Base-by-base conservation (phyloP, 2,329 filamentous ascomycete genomes). In the Fusarium palustre region DNA sequence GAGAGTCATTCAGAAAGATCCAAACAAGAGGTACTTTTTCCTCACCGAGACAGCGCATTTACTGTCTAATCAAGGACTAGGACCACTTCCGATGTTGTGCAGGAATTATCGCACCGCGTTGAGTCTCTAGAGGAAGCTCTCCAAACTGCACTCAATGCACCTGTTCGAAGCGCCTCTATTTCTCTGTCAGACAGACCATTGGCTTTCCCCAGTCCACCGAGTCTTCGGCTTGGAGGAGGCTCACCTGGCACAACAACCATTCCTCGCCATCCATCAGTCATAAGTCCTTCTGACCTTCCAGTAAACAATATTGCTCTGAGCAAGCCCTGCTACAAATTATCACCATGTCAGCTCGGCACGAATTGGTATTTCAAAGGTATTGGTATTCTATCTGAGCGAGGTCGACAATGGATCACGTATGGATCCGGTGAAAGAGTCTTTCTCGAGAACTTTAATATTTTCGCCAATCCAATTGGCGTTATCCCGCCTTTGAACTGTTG, bases 341-440 rank as follows among this genome's bases (percentile, higher is more conserved):
- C 53, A 1, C 59, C 64, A 18, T 66, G 67, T 13, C 67, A 70
- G 24, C 49, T 60, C 15, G 67, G 67, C 6, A 70, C 54, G 3
- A 70, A 70, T 11, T 70, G 67, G 67, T 70, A 70, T 4, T 70
- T 70, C 9, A 70, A 70, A 24, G 67, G 67, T 7, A 64, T 70
- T 16, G 67, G 67, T 0, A 70, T 70, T 10, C 16, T 70, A 1
- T 70, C 67, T 15, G 43, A 55, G 20, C 55, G 67, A 5, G 67
- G 67, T 3, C 49, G 58, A 45, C 58, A 70, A 31, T 70, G 67
- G 67, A 70, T 70, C 11, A 68, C 67, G 4, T 64, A 70, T 12
- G 67, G 67, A 20, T 68, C 67, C 25, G 67, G 67, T 2, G 53
- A 70, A 22, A 68, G 67, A 31, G 52, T 68, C 15, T 70, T 70